Conservation (phyloP, 495 filamentous ascomycete genomes). For the Aspergillus carlsbadensis region DNA sequence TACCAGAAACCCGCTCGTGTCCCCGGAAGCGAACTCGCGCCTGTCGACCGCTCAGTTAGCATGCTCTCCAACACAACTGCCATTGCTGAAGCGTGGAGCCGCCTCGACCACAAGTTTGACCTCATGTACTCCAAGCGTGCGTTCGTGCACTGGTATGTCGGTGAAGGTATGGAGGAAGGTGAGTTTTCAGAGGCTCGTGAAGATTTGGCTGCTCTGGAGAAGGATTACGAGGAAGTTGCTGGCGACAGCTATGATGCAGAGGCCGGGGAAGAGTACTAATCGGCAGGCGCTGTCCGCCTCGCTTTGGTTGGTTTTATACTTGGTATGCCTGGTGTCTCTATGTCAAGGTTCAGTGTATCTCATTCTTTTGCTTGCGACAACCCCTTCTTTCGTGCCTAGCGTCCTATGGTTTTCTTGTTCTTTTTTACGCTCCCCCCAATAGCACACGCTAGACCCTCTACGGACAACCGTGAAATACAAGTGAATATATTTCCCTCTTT, state of each 20-base stretch:
- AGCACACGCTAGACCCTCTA: constrained; percentile 10
- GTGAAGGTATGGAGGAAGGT: constrained; percentile 94
- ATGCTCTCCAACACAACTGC: constrained; percentile 94
- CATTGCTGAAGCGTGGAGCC: constrained; percentile 86
- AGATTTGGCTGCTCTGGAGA: constrained; percentile 84
- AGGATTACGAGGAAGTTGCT: constrained; percentile 91
- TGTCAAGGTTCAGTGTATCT: constrained; percentile 20
- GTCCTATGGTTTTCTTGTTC: constrained; percentile 14
- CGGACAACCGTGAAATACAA: constrained; percentile 12
- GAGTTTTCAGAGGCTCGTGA: constrained; percentile 91
- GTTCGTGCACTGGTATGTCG: constrained; percentile 95
- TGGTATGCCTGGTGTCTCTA: constrained; percentile 21
- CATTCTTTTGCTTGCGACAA: constrained; percentile 27
- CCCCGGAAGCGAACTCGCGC: constrained; percentile 74
- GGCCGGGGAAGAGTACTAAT: constrained; percentile 70
- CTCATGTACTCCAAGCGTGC: constrained; percentile 97
- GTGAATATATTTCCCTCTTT: constrained; percentile 8
- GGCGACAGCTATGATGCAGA: constrained; percentile 65
- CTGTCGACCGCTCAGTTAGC: constrained; percentile 82
- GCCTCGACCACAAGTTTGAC: constrained; percentile 90
- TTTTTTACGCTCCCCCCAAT: constrained; percentile 3
- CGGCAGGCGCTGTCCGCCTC: not conserved
- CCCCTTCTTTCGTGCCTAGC: constrained; percentile 33
- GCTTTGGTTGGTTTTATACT: constrained; percentile 23
- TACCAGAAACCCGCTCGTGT: constrained; percentile 83